Evolutionary conservation across 768 basidiomycete genomes (phyloP).

Genomic region (Amanita molliuscula): DNA sequence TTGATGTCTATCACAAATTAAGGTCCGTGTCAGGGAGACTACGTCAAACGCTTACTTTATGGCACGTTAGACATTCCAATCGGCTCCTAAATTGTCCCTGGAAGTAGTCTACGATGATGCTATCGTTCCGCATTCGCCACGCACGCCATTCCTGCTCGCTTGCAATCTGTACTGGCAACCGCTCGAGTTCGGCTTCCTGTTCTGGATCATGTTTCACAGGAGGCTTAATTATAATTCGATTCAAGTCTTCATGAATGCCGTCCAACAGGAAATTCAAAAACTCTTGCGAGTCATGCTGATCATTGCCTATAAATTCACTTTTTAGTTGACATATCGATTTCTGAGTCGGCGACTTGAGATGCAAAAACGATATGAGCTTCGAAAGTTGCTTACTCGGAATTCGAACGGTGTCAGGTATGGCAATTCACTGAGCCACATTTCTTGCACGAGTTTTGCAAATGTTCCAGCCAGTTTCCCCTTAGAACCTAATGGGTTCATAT

Average conservation of each 20-base stretch:
- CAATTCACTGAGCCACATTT: constrained; percentile 83
- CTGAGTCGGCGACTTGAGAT: constrained; percentile 14
- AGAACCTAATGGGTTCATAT: constrained; percentile 76
- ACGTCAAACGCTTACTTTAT: constrained; percentile 44
- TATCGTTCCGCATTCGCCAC: constrained; percentile 86
- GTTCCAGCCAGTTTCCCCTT: constrained; percentile 74
- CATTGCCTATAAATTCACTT: constrained; percentile 69
- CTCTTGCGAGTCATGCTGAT: constrained; percentile 98
- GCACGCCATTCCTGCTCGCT: constrained; percentile 89
- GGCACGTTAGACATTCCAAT: constrained; percentile 83
- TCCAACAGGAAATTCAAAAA: constrained; percentile 92
- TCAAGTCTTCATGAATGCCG: constrained; percentile 83
- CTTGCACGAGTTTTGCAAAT: constrained; percentile 74
- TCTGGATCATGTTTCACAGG: constrained; percentile 55
- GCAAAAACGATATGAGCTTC: not conserved
- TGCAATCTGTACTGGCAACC: constrained; percentile 77
- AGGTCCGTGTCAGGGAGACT: not conserved
- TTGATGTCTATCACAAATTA: constrained; percentile 65
- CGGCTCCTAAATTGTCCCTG: constrained; percentile 94
- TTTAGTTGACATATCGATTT: constrained; percentile 38
- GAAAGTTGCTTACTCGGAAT: constrained; percentile 57
- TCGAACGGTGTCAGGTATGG: constrained; percentile 72
- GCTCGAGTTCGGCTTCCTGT: constrained; percentile 83
- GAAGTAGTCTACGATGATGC: constrained; percentile 92
- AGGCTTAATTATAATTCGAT: constrained; percentile 70